These are phyloP conservation scores for Eutrema yunnanense DNA, from an alignment of 345 rosid species.

Conservation along the genomic window DNA sequence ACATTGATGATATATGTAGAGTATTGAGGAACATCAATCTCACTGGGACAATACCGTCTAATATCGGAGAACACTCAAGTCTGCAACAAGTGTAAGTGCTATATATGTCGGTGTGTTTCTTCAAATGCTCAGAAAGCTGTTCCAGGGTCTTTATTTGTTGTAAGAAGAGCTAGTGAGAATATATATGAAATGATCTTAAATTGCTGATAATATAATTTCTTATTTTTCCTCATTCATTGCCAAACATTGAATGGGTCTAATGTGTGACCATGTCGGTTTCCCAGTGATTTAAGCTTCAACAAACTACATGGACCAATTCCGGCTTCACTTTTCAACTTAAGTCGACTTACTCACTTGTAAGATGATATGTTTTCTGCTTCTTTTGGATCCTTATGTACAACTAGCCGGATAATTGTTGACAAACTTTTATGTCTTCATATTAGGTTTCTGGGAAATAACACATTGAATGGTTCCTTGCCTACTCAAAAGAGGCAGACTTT, in stretches of 20 bases:
- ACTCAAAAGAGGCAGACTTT: slow-evolving; percentile 39
- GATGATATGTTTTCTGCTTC: slow-evolving; percentile 8
- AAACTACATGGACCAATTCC: slow-evolving; percentile 29
- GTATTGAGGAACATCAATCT: slow-evolving; percentile 48
- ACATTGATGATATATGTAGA: slow-evolving; percentile 25
- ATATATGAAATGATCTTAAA: neutral
- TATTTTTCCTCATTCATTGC: neutral
- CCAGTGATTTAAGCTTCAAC: slow-evolving; percentile 37
- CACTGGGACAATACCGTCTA: slow-evolving; percentile 52
- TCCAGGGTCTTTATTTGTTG: neutral
- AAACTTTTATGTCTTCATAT: slow-evolving; percentile 10
- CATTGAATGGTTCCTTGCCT: slow-evolving; percentile 52
- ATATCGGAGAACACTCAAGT: slow-evolving; percentile 41
- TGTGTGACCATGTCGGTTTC: neutral
- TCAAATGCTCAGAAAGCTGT: neutral
- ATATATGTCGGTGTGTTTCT: neutral
- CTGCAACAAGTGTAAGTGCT: slow-evolving; percentile 53
- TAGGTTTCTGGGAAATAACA: slow-evolving; percentile 52
- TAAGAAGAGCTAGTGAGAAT: neutral
- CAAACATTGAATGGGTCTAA: neutral
- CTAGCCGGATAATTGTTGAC: neutral
- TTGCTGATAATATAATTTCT: neutral
- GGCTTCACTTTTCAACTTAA: slow-evolving; percentile 28
- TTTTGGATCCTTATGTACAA: neutral
- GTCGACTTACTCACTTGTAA: slow-evolving; percentile 47